Conservation (phyloP, 1,284 basidiomycete species). For the Vanrija humicola region DNA sequence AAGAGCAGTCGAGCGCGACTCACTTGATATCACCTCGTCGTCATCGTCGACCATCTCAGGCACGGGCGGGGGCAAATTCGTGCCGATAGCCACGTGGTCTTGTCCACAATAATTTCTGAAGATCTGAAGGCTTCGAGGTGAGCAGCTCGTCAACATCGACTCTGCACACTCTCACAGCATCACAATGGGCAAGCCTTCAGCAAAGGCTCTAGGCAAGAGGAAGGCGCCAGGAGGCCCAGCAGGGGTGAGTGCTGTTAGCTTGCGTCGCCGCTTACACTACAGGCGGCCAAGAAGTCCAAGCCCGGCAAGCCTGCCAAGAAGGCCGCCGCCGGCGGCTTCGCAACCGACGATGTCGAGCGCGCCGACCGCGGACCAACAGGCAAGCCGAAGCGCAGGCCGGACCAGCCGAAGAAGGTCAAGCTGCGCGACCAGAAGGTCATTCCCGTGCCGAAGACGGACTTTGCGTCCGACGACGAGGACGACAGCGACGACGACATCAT, state of each 20-base stretch:
- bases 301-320: slow-evolving; percentile 10
- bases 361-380: slow-evolving; percentile 31
- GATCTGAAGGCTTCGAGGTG: too few species aligned
- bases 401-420: slow-evolving; percentile 49
- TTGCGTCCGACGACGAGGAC: slow-evolving; percentile 19
- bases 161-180: neutral
- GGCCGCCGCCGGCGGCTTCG: slow-evolving; percentile 1
- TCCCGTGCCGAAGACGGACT: slow-evolving; percentile 42
- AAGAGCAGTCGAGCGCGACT: too few species aligned
- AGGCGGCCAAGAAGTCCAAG: slow-evolving; percentile 10
- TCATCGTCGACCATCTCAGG: too few species aligned
- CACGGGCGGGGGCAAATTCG: too few species aligned
- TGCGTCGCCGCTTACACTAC: neutral
- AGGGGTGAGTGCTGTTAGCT: too few species aligned
- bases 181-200: slow-evolving; percentile 33
- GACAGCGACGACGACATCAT: slow-evolving; percentile 3
- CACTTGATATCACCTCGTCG: too few species aligned
- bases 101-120: too few species aligned
- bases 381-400: slow-evolving; percentile 39
- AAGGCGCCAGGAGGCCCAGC: too few species aligned
- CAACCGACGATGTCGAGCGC: slow-evolving; percentile 7
- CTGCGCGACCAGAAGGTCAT: slow-evolving; percentile 46
- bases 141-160: neutral
- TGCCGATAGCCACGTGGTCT: too few species aligned
- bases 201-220: slow-evolving; percentile 16